Conservation (phyloP, 371 early-diverging fungal species). For the Mucor sp. region DNA sequence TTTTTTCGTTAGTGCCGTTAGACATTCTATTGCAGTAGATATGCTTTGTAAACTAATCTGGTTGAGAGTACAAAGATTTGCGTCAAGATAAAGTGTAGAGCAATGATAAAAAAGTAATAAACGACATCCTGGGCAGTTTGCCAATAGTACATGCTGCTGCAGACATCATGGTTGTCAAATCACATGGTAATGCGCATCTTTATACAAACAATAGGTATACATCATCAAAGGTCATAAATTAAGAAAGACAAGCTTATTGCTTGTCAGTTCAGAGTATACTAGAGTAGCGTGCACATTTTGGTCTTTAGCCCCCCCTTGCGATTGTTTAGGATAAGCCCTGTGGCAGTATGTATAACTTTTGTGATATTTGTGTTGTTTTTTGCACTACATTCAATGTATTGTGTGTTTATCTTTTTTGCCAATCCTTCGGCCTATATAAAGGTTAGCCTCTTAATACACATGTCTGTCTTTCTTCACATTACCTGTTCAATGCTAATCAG, state of each 20-base stretch:
- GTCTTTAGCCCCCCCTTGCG: slow-evolving; percentile 13
- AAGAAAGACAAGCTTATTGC: not conserved
- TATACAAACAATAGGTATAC: not conserved
- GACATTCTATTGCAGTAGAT: too few species aligned
- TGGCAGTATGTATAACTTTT: slow-evolving; percentile 19
- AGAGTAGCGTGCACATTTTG: slow-evolving; percentile 18
- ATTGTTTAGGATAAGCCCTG: slow-evolving; percentile 10
- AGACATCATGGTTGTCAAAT: not conserved
- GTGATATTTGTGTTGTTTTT: slow-evolving; percentile 15
- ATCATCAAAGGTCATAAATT: not conserved
- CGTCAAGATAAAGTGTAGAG: not conserved
- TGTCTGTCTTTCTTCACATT: not conserved
- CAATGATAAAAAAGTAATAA: not conserved
- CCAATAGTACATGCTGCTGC: too few species aligned
- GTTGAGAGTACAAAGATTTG: not conserved
- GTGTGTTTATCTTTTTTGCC: slow-evolving; percentile 19
- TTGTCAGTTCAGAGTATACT: not conserved
- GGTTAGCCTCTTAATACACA: not conserved
- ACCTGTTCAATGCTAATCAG: slow-evolving; percentile 21
- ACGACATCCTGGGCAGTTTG: not conserved
- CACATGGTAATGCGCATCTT: not conserved
- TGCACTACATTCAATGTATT: slow-evolving; percentile 32
- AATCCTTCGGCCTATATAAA: slow-evolving; percentile 17
- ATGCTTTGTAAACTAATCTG: not conserved
- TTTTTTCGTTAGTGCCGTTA: too few species aligned